Percentiles rank a stretch among this genome's conserved stretches.
Evolutionary conservation across 176 grass and related monocot species (phyloP).

Genomic region (Tillandsia leiboldiana): DNA sequence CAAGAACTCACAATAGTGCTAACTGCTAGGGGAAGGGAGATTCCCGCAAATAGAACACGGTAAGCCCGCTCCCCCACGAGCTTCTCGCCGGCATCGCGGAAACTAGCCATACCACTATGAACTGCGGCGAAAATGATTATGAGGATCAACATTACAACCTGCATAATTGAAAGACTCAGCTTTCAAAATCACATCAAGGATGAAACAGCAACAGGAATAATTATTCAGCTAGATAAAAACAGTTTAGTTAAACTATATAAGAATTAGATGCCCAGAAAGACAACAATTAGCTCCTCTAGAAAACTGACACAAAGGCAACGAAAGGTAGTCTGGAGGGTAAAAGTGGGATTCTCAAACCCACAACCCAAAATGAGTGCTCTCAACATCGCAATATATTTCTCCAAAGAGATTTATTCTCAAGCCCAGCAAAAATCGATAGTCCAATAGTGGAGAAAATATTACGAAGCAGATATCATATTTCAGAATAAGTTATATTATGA

Average conservation of each 20-base stretch:
- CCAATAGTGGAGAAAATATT: no score
- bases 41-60: slow-evolving; percentile 78
- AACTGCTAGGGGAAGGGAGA: slow-evolving; percentile 77
- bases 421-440: no score
- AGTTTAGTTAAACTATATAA: slow-evolving; percentile 13
- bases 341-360: background rate
- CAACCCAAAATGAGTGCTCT: no score
- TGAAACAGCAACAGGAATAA: background rate
- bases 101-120: slow-evolving; percentile 88
- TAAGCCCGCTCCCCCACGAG: slow-evolving; percentile 74
- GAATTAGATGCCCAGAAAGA: background rate
- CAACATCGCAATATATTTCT: no score
- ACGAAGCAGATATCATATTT: background rate
- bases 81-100: slow-evolving; percentile 75
- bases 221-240: background rate
- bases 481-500: background rate
- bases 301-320: background rate
- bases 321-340: no score
- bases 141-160: slow-evolving; percentile 73
- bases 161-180: slow-evolving; percentile 3
- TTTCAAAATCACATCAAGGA: background rate
- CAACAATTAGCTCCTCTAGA: background rate
- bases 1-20: slow-evolving; percentile 69
- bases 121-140: slow-evolving; percentile 65
- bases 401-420: no score